Evolutionary conservation across 2,329 filamentous ascomycete species (phyloP).

Genomic region (Microcyclospora pomicola): DNA sequence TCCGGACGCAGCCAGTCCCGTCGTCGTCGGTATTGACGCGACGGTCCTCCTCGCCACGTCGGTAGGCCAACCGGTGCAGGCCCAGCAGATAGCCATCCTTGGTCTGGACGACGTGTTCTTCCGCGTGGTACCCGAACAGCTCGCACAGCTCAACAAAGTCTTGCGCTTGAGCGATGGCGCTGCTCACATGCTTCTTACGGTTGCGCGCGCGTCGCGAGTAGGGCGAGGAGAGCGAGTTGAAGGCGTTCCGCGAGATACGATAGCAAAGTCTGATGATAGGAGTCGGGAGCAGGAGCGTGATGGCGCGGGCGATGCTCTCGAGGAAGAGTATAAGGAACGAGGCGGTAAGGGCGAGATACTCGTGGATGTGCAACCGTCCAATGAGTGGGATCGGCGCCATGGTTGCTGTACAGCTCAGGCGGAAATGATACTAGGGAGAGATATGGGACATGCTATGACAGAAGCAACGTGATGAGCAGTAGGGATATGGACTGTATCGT

Average conservation of each 20-base stretch:
- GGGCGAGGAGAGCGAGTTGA: slow-evolving; percentile 63
- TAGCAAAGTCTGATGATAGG: slow-evolving; percentile 76
- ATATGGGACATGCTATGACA: too few species aligned
- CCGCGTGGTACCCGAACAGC: slow-evolving; percentile 79
- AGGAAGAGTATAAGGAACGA: slow-evolving; percentile 73
- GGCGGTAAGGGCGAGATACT: slow-evolving; percentile 75
- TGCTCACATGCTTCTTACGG: slow-evolving; percentile 42
- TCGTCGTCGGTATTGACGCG: slow-evolving; percentile 49
- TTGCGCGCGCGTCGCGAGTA: slow-evolving; percentile 54
- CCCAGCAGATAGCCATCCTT: slow-evolving; percentile 87
- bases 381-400: slow-evolving; percentile 50
- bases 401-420: slow-evolving; percentile 6
- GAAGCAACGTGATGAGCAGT: too few species aligned
- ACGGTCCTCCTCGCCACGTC: slow-evolving; percentile 63
- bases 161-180: slow-evolving; percentile 64
- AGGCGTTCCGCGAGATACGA: slow-evolving; percentile 63
- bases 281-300: slow-evolving; percentile 74
- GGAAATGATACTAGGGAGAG: too few species aligned
- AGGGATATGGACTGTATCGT: too few species aligned
- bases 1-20: slow-evolving; percentile 52
- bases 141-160: slow-evolving; percentile 93
- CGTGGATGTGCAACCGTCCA: slow-evolving; percentile 46
- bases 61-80: slow-evolving; percentile 73
- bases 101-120: slow-evolving; percentile 93
- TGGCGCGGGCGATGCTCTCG: slow-evolving; percentile 68